Conservation (phyloP, 169 alveolate genomes). For the Eimeria tenella region DNA sequence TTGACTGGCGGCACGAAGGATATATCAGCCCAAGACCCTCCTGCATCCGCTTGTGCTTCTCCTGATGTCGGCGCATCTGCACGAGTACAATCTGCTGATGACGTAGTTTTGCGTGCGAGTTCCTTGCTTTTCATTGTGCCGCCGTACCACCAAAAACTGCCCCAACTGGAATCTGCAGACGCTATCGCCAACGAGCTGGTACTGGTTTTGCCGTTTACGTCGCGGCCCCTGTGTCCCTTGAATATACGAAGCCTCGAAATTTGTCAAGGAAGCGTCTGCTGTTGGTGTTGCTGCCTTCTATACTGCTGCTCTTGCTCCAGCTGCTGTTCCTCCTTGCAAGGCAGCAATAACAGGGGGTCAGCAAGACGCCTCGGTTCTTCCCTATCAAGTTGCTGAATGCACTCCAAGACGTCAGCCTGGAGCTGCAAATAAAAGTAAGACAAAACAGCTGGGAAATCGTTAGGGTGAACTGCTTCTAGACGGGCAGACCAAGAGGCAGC, state of each 20-base stretch:
- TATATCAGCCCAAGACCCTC: neutral
- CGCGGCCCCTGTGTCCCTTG: neutral
- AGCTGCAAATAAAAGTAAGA: slow-evolving; percentile 5
- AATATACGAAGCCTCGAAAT: too few relatives aligned
- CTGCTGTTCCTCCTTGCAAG: slow-evolving; percentile 1
- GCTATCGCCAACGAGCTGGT: too few relatives aligned
- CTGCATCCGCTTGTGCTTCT: neutral
- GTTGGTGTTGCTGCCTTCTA: neutral
- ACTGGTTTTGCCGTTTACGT: neutral
- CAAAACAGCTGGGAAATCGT: neutral
- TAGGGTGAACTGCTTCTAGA: neutral
- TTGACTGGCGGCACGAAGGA: neutral
- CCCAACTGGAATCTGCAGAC: too few relatives aligned
- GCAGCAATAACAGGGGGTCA: slow-evolving; percentile 32
- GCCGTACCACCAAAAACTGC: too few relatives aligned
- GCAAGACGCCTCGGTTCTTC: neutral
- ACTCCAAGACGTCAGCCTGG: neutral
- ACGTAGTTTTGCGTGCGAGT: too few relatives aligned
- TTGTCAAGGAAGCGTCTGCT: neutral
- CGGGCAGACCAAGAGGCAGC: neutral
- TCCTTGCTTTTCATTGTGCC: too few relatives aligned
- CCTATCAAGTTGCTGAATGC: neutral
- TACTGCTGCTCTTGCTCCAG: neutral
- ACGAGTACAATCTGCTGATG: neutral
- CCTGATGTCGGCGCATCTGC: neutral